Evolutionary conservation across 1,139 yeast species (phyloP).

Genomic region (Williopsis jadinii): DNA sequence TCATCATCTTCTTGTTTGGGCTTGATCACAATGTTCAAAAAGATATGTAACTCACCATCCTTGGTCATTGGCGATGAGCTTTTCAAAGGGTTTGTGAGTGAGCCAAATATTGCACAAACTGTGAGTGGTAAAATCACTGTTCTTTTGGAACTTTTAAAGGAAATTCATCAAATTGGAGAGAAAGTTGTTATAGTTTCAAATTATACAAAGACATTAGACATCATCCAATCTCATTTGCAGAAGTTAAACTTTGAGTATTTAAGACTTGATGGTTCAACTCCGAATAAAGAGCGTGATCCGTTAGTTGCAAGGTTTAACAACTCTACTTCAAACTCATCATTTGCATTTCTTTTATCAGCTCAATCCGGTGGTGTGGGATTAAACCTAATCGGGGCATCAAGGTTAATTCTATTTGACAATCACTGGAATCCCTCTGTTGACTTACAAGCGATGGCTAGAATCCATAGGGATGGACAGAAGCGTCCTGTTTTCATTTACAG

Average conservation of each 20-base stretch:
- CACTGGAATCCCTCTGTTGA: conserved; percentile 96
- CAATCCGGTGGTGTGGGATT: conserved; percentile 95
- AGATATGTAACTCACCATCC: conserved; percentile 79
- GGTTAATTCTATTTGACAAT: conserved; percentile 76
- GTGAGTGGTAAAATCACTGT: conserved; percentile 53
- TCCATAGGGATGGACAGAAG: conserved; percentile 89
- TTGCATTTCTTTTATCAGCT: conserved; percentile 76
- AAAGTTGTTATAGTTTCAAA: conserved; percentile 86
- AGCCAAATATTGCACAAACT: conserved; percentile 15
- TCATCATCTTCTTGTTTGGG: conserved; percentile 44
- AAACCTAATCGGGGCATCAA: conserved; percentile 83
- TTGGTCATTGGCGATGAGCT: conserved; percentile 39
- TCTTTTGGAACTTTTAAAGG: conserved; percentile 46
- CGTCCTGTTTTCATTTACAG: conserved; percentile 78
- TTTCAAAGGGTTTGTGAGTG: conserved; percentile 15
- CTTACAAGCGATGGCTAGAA: conserved; percentile 91
- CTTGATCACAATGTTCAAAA: conserved; percentile 68
- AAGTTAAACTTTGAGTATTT: conserved; percentile 44
- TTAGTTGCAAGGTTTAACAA: conserved; percentile 68
- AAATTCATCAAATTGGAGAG: conserved; percentile 44
- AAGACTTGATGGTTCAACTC: conserved; percentile 83
- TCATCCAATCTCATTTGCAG: conserved; percentile 53
- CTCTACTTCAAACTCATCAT: conserved; percentile 32
- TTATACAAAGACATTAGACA: conserved; percentile 80
- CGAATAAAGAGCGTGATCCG: conserved; percentile 53